Evolutionary conservation across 495 filamentous ascomycete genomes (phyloP), one percentile per base, ranked within the genome.

Genomic region (Venustampulla echinocandica): DNA sequence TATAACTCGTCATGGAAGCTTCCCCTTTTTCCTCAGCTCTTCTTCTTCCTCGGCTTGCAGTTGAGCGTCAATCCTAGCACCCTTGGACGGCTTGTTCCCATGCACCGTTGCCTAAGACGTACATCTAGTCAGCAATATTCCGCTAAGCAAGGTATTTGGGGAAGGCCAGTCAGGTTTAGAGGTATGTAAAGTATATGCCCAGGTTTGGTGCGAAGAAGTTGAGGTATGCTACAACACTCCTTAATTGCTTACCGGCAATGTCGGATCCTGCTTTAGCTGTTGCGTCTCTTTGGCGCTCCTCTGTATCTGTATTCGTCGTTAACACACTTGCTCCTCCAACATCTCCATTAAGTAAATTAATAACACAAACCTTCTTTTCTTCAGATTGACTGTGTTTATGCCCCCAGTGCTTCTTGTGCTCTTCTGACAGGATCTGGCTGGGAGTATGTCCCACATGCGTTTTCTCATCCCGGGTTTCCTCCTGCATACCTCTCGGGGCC

Each of bases 401-500:
- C n/a, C n/a, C n/a, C n/a, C n/a, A n/a, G n/a, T n/a, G n/a, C n/a
- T n/a, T n/a, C n/a, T n/a, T n/a, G n/a, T n/a, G n/a, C n/a, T n/a
- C n/a, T n/a, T n/a, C n/a, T n/a, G n/a, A n/a, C n/a, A n/a, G n/a
- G n/a, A n/a, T n/a, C n/a, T n/a, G n/a, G n/a, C n/a, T n/a, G n/a
- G n/a, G n/a, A n/a, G n/a, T n/a, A n/a, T n/a, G 61, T 21, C 85
- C 85, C 64, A 90, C 82, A 37, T 85, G 64, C 67, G 74, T 90
- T 36, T 79, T 66, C 2, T 58, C 56, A 20, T 61, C 60, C 10
- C 61, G 58, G 18, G 60, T 59, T 21, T 62, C 59, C 11, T 62
- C 56, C 19, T 75, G 62, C 34, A 72, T 52, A 53, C 81, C 82
- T 10, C 71, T 49, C 48, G 79, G 77, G 22, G 57, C 56, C 61